Evolutionary conservation across 2,329 filamentous ascomycete species (phyloP).

Genomic region (Talaromyces amestolkiae): DNA sequence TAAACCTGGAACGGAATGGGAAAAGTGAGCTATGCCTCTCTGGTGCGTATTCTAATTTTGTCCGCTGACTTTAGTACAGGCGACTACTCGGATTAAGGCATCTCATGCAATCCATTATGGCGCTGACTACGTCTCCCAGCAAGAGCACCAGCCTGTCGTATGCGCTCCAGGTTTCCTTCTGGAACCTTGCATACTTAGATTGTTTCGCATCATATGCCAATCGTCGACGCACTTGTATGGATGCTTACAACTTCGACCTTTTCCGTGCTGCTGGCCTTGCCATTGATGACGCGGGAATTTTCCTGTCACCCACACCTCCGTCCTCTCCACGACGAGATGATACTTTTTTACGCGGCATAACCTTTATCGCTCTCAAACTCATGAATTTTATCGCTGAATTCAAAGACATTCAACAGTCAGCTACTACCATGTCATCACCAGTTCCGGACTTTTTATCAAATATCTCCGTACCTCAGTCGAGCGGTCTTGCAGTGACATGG

Average conservation of each 20-base stretch:
- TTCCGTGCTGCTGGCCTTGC: slow-evolving; percentile 62
- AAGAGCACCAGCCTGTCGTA: slow-evolving; percentile 42
- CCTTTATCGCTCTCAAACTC: slow-evolving; percentile 62
- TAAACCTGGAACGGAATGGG: slow-evolving; percentile 59
- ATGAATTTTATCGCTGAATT: slow-evolving; percentile 62
- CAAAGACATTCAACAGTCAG: slow-evolving; percentile 48
- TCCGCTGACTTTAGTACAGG: slow-evolving; percentile 26
- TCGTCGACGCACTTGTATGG: slow-evolving; percentile 55
- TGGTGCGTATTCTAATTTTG: background rate
- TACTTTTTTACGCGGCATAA: slow-evolving; percentile 58
- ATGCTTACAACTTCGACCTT: slow-evolving; percentile 56
- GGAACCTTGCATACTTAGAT: slow-evolving; percentile 63
- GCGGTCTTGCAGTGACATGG: slow-evolving; percentile 53
- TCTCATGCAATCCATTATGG: slow-evolving; percentile 50
- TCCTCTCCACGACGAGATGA: slow-evolving; percentile 55
- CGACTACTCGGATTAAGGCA: slow-evolving; percentile 61
- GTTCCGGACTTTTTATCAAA: slow-evolving; percentile 32
- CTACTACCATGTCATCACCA: slow-evolving; percentile 25
- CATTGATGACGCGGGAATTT: slow-evolving; percentile 43
- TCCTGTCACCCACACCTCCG: slow-evolving; percentile 34
- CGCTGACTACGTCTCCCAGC: slow-evolving; percentile 25
- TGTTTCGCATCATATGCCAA: slow-evolving; percentile 62
- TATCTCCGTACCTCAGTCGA: slow-evolving; percentile 43
- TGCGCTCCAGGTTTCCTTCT: slow-evolving; percentile 58
- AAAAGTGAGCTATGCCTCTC: slow-evolving; percentile 35